Evolutionary conservation across 805 yeast genomes (phyloP).

Genomic region (Candida nemodendra): DNA sequence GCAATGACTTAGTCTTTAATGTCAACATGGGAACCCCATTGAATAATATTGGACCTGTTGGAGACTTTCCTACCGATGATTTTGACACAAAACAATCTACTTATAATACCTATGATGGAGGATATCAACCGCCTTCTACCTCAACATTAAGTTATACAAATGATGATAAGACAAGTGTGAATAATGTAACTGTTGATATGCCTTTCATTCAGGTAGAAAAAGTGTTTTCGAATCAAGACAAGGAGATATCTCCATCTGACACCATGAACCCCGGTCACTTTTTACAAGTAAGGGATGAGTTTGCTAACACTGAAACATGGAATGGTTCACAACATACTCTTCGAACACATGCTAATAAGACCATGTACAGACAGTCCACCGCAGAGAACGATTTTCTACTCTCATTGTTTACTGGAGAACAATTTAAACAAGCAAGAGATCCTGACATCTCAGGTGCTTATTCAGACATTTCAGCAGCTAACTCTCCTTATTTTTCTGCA

Average conservation of each 20-base stretch:
- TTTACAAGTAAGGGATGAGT: conserved; percentile 1
- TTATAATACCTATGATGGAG: background rate
- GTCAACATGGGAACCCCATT: background rate
- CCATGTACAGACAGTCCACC: conserved; percentile 10
- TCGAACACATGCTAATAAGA: conserved; percentile 2
- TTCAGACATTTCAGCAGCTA: conserved; percentile 26
- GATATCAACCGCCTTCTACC: conserved; percentile 2
- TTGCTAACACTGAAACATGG: background rate
- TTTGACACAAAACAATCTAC: background rate
- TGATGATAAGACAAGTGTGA: background rate
- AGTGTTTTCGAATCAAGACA: conserved; percentile 11
- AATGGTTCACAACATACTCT: background rate
- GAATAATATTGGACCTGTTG: conserved; percentile 1
- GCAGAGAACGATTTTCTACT: conserved; percentile 9
- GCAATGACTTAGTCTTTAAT: background rate
- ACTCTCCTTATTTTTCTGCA: conserved; percentile 29
- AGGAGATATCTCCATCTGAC: background rate
- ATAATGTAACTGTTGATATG: background rate
- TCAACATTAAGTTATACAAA: background rate
- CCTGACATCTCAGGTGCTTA: conserved; percentile 7
- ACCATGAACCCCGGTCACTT: conserved; percentile 1
- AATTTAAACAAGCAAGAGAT: conserved; percentile 17
- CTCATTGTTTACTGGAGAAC: conserved; percentile 17
- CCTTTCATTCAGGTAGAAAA: conserved; percentile 19
- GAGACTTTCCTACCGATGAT: background rate